Evolutionary conservation across 2,329 filamentous ascomycete species (phyloP), one percentile per base, ranked within the genome.

Genomic region (Daldinia eschscholtzii): DNA sequence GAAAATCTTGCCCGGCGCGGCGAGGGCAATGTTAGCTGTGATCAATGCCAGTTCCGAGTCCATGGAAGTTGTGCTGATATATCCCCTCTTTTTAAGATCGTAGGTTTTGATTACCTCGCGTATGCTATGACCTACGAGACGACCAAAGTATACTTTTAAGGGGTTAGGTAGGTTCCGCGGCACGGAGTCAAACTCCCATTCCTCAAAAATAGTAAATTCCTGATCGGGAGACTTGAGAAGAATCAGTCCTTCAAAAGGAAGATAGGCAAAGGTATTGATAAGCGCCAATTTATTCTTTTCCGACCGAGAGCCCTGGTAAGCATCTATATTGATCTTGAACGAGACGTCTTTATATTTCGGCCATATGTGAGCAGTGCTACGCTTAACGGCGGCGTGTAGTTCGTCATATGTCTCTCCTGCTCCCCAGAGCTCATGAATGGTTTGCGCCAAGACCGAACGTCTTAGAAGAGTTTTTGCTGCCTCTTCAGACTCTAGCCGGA

Each of bases 51-150:
- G 85, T 79, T 98, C 96, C 0, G 95, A 92, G 78, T 99, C 96
- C 96, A 99, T 98, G 52, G 93, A 96, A 0, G 96, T 99, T 0
- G 95, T 98, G 73, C 92, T 93, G 75, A 99, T 98, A 78, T 99
- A 99, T 42, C 87, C 87, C 30, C 96, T 86, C 81, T 97, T 97
- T 84, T 99, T 99, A 23, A 99, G 85, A 78, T 97, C 94, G 76
- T 94, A 97, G 26, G 87, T 91, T 39, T 87, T 83, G 35, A 93
- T 85, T 4, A 91, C 84, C 60, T 92, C 88, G 50, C 95, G 87
- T 2, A 87, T 87, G 1, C 92, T 91, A 12, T 83, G 82, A 1
- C 85, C 90, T 26, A 98, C 79, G 64, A 88, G 88, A 7, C 94
- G 89, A 10, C 93, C 93, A 28, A 98, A 86, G 76, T 91, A 91